A percentile compares a stretch with the other conserved stretches of the same genome.
These are phyloP conservation scores for Thozetella sp. DNA, from an alignment of 495 filamentous ascomycete species.

Conservation along the genomic window DNA sequence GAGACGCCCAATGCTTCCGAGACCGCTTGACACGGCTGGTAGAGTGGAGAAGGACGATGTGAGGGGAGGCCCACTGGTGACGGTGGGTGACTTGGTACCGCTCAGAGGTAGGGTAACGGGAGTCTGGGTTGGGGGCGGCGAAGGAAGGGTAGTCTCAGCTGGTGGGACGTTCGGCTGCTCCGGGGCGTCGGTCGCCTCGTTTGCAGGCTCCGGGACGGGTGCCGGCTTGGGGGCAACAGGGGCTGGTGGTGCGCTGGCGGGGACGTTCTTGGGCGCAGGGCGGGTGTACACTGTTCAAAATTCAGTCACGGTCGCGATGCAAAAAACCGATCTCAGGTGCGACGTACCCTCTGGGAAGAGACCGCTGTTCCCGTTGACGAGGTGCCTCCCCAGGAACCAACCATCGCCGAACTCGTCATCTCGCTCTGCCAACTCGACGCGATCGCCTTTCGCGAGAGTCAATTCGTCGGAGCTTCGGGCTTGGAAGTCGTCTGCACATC, in stretches of 20 bases:
- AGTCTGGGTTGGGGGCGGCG: constrained; percentile 16
- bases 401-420: constrained; percentile 98
- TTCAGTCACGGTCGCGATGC: constrained; percentile 11
- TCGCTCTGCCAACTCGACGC: constrained; percentile 88
- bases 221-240: constrained; percentile 20
- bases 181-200: constrained; percentile 39
- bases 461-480: constrained; percentile 93
- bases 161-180: constrained; percentile 34
- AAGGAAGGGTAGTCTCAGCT: constrained; percentile 10
- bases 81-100: constrained; percentile 28
- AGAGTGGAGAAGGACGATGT: constrained; percentile 16
- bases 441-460: constrained; percentile 82
- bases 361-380: constrained; percentile 72
- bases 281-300: constrained; percentile 55
- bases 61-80: constrained; percentile 13
- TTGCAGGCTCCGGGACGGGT: constrained; percentile 24
- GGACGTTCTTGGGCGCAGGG: constrained; percentile 40
- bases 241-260: constrained; percentile 22
- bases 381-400: constrained; percentile 90
- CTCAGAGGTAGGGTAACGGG: constrained; percentile 39
- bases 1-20: constrained; percentile 25
- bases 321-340: constrained; percentile 4
- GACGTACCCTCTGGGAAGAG: constrained; percentile 86
- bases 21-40: constrained; percentile 12
- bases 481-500: constrained; percentile 74